phyloP scores from a whole-genome alignment of 2,329 filamentous ascomycete species.

The Colletotrichum sp. region DNA sequence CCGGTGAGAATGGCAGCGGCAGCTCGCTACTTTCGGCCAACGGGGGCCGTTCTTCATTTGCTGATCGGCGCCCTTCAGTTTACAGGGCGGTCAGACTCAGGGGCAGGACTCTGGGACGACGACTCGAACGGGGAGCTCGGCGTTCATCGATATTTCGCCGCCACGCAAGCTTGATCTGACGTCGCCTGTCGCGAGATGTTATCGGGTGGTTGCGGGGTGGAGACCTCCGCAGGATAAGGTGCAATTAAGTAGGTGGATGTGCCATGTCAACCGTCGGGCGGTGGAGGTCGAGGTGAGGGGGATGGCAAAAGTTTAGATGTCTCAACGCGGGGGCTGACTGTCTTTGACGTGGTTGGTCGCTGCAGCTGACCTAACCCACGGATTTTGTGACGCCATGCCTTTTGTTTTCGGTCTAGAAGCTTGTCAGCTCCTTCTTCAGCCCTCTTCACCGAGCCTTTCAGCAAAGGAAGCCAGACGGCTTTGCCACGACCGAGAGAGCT shows the following conservation, averaged over 20 bases:
- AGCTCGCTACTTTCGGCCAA: neutral
- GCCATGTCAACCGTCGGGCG: neutral
- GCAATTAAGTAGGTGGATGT: neutral
- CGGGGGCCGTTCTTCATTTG: neutral
- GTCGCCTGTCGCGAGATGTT: neutral
- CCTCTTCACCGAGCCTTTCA: neutral
- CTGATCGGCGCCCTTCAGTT: neutral
- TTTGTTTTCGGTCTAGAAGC: neutral
- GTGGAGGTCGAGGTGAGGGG: neutral
- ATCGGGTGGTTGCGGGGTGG: slow-evolving; percentile 2
- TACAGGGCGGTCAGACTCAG: neutral
- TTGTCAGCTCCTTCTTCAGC: neutral
- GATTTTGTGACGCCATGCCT: neutral
- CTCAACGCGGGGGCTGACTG: neutral
- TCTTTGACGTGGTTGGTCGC: neutral
- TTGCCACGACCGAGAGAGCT: neutral
- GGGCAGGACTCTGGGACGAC: neutral
- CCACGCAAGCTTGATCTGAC: neutral
- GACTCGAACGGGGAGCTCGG: neutral
- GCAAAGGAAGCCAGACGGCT: neutral
- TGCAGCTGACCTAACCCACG: neutral
- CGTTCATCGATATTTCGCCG: neutral
- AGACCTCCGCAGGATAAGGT: slow-evolving; percentile 7
- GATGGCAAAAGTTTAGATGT: neutral
- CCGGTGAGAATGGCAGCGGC: neutral